Conservation (phyloP, 2,329 filamentous ascomycete species). For the Diplodia mutila region DNA sequence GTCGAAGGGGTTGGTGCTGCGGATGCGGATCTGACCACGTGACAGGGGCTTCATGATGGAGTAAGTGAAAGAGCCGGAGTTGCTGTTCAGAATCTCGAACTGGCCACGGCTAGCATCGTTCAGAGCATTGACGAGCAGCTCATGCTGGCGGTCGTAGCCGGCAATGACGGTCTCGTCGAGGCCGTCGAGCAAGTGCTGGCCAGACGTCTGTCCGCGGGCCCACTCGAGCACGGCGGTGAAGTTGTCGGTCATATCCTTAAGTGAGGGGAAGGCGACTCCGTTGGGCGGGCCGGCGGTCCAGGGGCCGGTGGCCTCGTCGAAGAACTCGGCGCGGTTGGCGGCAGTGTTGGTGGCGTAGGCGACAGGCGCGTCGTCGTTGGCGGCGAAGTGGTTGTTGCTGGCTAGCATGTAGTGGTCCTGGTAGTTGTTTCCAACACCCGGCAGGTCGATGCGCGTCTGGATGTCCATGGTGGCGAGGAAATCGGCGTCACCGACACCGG, state of each 20-base stretch:
- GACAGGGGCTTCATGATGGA: constrained; percentile 33
- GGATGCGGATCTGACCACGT: constrained; percentile 34
- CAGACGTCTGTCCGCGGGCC: background rate
- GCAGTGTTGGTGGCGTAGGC: constrained; percentile 19
- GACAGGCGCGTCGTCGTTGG: constrained; percentile 31
- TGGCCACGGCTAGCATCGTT: constrained; percentile 12
- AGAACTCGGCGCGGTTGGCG: constrained; percentile 11
- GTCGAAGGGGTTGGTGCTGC: constrained; percentile 33
- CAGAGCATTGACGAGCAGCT: constrained; percentile 6
- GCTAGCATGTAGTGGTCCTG: constrained; percentile 31
- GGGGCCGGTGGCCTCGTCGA: constrained; percentile 4
- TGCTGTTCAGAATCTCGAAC: constrained; percentile 26
- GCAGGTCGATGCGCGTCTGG: constrained; percentile 34
- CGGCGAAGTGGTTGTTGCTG: constrained; percentile 32
- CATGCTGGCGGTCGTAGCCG: constrained; percentile 25
- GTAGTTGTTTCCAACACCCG: constrained; percentile 39
- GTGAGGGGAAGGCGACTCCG: constrained; percentile 26
- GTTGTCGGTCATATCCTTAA: constrained; percentile 23
- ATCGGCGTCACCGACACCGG: constrained; percentile 59
- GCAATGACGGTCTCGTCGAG: constrained; percentile 16
- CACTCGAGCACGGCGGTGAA: background rate
- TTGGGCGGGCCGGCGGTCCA: constrained; percentile 25
- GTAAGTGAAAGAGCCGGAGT: constrained; percentile 20
- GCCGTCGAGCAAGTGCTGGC: background rate
- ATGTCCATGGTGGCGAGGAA: constrained; percentile 33